Evolutionary conservation across 331 rosid species (phyloP).

Genomic region (Spiraea crenata): DNA sequence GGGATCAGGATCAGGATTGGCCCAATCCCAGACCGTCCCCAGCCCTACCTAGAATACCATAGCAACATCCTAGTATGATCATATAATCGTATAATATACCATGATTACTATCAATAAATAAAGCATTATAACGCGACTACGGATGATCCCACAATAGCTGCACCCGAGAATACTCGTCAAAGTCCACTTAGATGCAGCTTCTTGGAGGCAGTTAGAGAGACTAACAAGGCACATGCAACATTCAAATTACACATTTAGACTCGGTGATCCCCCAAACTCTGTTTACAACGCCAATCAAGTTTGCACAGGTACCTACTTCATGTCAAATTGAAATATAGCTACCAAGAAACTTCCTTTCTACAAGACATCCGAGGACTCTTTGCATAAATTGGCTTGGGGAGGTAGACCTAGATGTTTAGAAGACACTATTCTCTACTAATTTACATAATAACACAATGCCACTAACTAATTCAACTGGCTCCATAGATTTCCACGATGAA

Average conservation of each 20-base stretch:
- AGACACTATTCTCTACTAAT: slow-evolving; percentile 37
- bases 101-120: too few relatives aligned
- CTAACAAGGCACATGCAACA: not conserved
- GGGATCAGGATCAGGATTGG: too few relatives aligned
- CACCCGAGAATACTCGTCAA: not conserved
- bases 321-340: slow-evolving; percentile 15
- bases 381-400: slow-evolving; percentile 8
- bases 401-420: slow-evolving; percentile 5
- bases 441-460: slow-evolving; percentile 50
- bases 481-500: slow-evolving; percentile 27
- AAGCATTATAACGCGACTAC: not conserved
- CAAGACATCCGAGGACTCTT: not conserved
- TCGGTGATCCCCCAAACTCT: slow-evolving; percentile 4
- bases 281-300: slow-evolving; percentile 10
- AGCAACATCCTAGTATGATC: too few relatives aligned
- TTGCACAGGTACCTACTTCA: slow-evolving; percentile 11
- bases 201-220: not conserved
- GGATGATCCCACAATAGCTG: too few relatives aligned
- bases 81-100: too few relatives aligned
- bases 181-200: not conserved
- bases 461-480: slow-evolving; percentile 29
- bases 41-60: too few relatives aligned
- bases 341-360: not conserved
- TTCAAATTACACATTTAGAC: not conserved
- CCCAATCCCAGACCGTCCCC: too few relatives aligned